Evolutionary conservation across 805 yeast genomes (phyloP).

Genomic region (Barnettozyma sp.): DNA sequence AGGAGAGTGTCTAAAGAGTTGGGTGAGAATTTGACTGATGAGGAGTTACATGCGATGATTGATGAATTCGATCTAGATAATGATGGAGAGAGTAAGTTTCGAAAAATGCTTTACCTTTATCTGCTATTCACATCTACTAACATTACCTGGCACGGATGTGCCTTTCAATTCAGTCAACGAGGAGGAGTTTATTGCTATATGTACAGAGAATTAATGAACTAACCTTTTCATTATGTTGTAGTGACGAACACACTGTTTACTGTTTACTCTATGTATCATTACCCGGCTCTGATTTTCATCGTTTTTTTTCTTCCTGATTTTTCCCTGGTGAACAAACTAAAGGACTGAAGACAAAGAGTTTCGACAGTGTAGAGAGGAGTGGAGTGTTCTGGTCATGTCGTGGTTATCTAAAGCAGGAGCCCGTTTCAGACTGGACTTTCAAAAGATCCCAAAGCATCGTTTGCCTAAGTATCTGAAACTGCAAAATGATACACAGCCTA

Average conservation of each 20-base stretch:
- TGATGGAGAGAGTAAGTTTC: constrained; percentile 73
- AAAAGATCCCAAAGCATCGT: constrained; percentile 27
- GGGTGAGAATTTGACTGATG: constrained; percentile 88
- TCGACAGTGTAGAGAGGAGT: neutral
- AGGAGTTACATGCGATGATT: constrained; percentile 92
- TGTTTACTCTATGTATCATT: neutral
- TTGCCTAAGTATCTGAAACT: constrained; percentile 26
- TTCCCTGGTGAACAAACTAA: neutral
- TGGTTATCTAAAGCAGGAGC: constrained; percentile 32
- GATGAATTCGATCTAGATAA: constrained; percentile 95
- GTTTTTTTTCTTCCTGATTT: neutral
- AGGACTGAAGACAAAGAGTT: neutral
- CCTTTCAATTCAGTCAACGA: constrained; percentile 55
- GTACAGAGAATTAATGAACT: constrained; percentile 67
- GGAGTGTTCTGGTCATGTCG: constrained; percentile 13
- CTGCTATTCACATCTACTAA: constrained; percentile 4
- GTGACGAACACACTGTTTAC: too few species aligned
- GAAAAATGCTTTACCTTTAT: too few species aligned
- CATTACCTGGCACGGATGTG: too few species aligned
- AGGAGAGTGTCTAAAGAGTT: constrained; percentile 87
- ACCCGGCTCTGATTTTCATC: neutral
- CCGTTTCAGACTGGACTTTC: constrained; percentile 28
- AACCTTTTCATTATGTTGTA: too few species aligned
- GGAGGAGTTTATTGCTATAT: constrained; percentile 83
- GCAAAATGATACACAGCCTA: constrained; percentile 28